Conservation (phyloP, 176 grass and related monocot genomes). For the Oryza punctata region DNA sequence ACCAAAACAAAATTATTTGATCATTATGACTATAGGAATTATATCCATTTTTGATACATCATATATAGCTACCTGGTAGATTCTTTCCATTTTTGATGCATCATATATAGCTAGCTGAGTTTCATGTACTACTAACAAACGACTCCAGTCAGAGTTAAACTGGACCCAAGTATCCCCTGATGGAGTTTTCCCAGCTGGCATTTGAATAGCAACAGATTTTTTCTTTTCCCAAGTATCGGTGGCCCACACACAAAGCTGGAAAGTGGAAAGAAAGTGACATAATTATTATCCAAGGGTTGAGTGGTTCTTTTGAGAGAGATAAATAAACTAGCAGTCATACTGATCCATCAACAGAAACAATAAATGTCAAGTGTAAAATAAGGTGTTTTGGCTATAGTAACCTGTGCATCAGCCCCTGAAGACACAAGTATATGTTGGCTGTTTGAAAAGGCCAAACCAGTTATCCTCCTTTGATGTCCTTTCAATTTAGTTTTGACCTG, state of each 20-base stretch:
- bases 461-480: slow-evolving; percentile 96
- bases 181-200: slow-evolving; percentile 77
- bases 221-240: slow-evolving; percentile 91
- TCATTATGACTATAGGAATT: neutral
- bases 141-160: slow-evolving; percentile 83
- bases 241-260: slow-evolving; percentile 86
- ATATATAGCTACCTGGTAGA: slow-evolving; percentile 65
- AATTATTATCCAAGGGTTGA: neutral
- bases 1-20: slow-evolving; percentile 12
- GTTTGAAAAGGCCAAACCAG: slow-evolving; percentile 87
- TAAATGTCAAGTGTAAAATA: neutral
- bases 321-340: neutral
- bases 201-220: slow-evolving; percentile 66
- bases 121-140: slow-evolving; percentile 92
- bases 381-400: no score
- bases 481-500: slow-evolving; percentile 92
- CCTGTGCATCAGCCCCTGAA: slow-evolving; percentile 83
- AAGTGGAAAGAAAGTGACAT: neutral
- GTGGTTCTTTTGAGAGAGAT: neutral
- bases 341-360: neutral
- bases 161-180: slow-evolving; percentile 88
- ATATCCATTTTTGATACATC: no score
- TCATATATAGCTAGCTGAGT: slow-evolving; percentile 96
- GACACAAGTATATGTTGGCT: slow-evolving; percentile 82
- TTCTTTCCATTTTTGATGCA: slow-evolving; percentile 78